Evolutionary conservation across 148 eudicot species (phyloP).

Genomic region (Rhododendron mucronatum): DNA sequence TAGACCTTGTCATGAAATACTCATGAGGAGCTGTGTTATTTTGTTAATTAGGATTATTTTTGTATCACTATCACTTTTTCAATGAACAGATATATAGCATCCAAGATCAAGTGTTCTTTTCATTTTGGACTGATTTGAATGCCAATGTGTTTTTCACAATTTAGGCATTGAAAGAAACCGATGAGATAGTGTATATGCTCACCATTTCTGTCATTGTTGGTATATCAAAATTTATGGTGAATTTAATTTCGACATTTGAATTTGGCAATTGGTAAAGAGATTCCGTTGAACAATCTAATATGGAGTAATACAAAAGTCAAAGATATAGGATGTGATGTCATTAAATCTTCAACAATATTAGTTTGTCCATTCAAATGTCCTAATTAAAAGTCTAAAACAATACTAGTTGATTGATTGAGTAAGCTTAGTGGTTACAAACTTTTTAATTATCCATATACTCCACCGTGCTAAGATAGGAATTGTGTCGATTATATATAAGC

Average conservation of each 20-base stretch:
- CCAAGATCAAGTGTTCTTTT: background rate
- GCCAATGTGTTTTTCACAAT: background rate
- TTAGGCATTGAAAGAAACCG: background rate
- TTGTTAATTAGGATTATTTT: too few species aligned
- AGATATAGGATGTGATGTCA: background rate
- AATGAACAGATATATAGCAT: background rate
- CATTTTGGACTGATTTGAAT: too few species aligned
- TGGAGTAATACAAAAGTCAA: too few species aligned
- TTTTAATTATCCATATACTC: background rate
- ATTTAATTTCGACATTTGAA: too few species aligned
- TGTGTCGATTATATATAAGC: background rate
- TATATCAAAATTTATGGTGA: background rate
- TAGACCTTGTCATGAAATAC: too few species aligned
- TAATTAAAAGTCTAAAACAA: too few species aligned
- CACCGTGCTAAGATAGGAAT: background rate
- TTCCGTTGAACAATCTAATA: background rate
- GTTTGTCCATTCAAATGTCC: background rate
- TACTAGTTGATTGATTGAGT: too few species aligned
- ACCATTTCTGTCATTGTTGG: background rate
- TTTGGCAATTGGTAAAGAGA: background rate
- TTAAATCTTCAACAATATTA: background rate
- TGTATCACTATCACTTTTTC: background rate
- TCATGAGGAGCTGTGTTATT: too few species aligned
- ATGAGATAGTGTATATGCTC: background rate
- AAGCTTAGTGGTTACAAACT: background rate